Evolutionary conservation across 306 rosid species (phyloP).

Genomic region (Inga laurina): DNA sequence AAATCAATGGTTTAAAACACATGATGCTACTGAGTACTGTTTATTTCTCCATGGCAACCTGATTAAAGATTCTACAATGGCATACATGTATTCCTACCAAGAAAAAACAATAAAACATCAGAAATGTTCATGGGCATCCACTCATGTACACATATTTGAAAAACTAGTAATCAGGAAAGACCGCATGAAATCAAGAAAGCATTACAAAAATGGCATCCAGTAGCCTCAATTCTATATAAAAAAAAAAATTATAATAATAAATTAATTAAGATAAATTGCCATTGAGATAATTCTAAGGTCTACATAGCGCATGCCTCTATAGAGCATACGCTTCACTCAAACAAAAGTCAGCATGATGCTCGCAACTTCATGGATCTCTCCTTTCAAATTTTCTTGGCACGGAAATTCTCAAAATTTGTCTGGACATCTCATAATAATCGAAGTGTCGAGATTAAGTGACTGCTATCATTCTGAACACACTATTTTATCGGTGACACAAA

Average conservation of each 20-base stretch:
- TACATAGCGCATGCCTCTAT: slow-evolving; percentile 9
- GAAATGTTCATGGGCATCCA: slow-evolving; percentile 1
- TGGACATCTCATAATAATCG: slow-evolving; percentile 17
- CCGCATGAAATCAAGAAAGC: slow-evolving; percentile 1
- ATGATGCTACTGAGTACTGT: neutral
- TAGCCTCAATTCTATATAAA: neutral
- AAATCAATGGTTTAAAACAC: slow-evolving; percentile 20
- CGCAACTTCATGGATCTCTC: slow-evolving; percentile 1
- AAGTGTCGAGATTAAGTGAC: slow-evolving; percentile 16
- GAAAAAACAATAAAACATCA: neutral
- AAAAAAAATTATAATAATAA: neutral
- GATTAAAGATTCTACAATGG: slow-evolving; percentile 1
- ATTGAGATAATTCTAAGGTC: slow-evolving; percentile 9
- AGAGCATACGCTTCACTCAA: slow-evolving; percentile 22
- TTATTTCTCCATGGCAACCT: neutral
- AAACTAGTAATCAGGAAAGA: neutral
- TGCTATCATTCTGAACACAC: slow-evolving; percentile 13
- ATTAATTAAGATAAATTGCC: neutral
- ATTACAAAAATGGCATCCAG: slow-evolving; percentile 4
- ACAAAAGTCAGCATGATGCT: neutral
- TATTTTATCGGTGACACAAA: neutral
- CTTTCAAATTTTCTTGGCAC: neutral
- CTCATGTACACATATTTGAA: neutral
- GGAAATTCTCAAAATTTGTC: slow-evolving; percentile 1
- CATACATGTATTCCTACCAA: neutral